A percentile compares a stretch with the other conserved stretches of the same genome.
Evolutionary conservation across 306 rosid genomes (phyloP).

Genomic region (Quercus wislizeni): DNA sequence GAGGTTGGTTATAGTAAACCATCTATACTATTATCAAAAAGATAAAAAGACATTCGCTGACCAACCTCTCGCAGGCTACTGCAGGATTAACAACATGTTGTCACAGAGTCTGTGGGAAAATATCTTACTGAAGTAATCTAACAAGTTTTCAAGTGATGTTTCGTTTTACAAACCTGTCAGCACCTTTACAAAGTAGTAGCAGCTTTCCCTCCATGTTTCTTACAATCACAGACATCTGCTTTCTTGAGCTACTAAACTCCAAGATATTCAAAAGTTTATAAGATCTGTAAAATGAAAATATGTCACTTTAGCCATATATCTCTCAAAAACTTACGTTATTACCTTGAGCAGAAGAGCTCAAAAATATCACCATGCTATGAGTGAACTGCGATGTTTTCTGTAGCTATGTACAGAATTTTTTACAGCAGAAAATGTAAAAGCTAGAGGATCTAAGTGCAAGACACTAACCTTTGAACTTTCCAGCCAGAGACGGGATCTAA

Average conservation of each 20-base stretch:
- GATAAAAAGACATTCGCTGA: background rate
- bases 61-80: background rate
- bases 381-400: too few species aligned
- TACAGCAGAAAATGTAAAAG: background rate
- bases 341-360: background rate
- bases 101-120: background rate
- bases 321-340: background rate
- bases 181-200: too few species aligned
- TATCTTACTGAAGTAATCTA: too few species aligned
- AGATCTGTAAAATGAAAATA: too few species aligned
- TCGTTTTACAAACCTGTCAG: too few species aligned
- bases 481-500: slow-evolving; percentile 47
- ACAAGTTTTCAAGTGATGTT: too few species aligned
- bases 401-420: background rate
- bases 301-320: background rate
- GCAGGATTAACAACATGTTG: slow-evolving; percentile 1
- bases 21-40: too few species aligned
- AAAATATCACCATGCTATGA: background rate
- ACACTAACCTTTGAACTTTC: slow-evolving; percentile 52
- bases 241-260: too few species aligned
- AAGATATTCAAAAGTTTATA: too few species aligned
- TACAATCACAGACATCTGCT: too few species aligned
- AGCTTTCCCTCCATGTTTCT: too few species aligned
- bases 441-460: slow-evolving; percentile 13
- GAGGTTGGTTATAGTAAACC: too few species aligned